These are phyloP conservation scores for Closterium sp. DNA, from an alignment of 139 green algal species.

Conservation along the genomic window DNA sequence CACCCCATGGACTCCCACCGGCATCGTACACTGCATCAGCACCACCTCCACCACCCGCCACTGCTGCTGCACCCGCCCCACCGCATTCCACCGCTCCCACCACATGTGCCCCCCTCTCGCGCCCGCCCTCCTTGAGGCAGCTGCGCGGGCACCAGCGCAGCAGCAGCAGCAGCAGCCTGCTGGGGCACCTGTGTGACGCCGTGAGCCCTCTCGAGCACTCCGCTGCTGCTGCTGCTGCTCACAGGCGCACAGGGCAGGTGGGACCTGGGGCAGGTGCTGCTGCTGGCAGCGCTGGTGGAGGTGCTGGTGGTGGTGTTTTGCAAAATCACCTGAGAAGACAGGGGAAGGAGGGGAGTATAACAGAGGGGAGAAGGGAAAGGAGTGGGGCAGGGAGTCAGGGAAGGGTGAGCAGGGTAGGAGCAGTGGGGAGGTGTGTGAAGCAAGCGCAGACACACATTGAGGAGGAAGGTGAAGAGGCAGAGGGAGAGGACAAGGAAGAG, in stretches of 20 bases:
- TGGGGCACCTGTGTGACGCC: background rate
- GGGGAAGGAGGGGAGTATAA: background rate
- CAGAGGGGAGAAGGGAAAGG: background rate
- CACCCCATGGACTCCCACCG: background rate
- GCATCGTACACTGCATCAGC: background rate
- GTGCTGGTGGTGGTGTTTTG: background rate
- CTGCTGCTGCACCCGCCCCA: background rate
- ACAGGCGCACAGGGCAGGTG: background rate
- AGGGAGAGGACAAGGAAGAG: background rate
- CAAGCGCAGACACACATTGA: background rate
- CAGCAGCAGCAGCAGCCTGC: background rate
- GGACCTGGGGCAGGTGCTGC: background rate
- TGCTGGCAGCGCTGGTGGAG: background rate
- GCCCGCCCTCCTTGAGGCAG: background rate
- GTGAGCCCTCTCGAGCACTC: background rate
- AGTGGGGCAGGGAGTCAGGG: background rate
- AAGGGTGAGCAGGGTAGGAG: background rate
- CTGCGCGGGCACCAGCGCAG: background rate
- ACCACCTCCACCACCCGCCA: background rate
- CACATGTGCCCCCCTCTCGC: background rate
- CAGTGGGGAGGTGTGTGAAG: background rate
- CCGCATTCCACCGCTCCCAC: background rate
- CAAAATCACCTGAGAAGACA: background rate
- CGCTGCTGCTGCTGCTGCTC: background rate
- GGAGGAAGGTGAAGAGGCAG: background rate